Evolutionary conservation across 495 filamentous ascomycete species (phyloP).

Genomic region (Penicillium manginii): DNA sequence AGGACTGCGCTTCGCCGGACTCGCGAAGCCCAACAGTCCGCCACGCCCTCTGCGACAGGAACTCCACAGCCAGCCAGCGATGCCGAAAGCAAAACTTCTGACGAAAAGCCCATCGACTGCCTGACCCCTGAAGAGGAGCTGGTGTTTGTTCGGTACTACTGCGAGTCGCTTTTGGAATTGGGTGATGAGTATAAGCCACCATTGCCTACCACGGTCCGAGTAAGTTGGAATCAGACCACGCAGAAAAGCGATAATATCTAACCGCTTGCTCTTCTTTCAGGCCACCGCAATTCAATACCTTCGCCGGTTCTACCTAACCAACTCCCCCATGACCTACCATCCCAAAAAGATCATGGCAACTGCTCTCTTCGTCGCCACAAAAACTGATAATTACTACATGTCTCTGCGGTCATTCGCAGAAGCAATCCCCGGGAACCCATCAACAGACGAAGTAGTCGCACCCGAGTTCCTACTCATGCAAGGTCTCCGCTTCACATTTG

Average conservation of each 20-base stretch:
- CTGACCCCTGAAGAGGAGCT: conserved; percentile 78
- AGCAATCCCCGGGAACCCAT: conserved; percentile 65
- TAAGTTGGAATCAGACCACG: conserved; percentile 33
- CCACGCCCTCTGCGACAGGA: conserved; percentile 42
- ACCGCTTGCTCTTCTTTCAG: conserved; percentile 33
- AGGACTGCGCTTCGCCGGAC: conserved; percentile 60
- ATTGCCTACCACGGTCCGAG: conserved; percentile 78
- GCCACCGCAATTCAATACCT: conserved; percentile 92
- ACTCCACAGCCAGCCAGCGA: conserved; percentile 42
- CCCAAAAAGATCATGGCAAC: conserved; percentile 83
- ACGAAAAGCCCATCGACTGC: conserved; percentile 67
- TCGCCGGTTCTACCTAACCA: conserved; percentile 90
- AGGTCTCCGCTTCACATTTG: conserved; percentile 90
- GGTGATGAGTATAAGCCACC: conserved; percentile 78
- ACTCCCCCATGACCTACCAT: conserved; percentile 93
- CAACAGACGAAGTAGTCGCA: conserved; percentile 75
- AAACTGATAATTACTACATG: conserved; percentile 83
- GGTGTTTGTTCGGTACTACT: conserved; percentile 78
- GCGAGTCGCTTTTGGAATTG: conserved; percentile 71
- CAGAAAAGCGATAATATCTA: not conserved
- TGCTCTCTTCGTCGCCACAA: conserved; percentile 87
- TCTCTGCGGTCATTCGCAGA: conserved; percentile 66
- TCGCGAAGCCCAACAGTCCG: conserved; percentile 43
- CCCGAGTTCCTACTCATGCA: conserved; percentile 92
- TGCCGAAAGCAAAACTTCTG: conserved; percentile 29